phyloP scores from a whole-genome alignment of 768 basidiomycete genomes.

The Leccinum variicolor region DNA sequence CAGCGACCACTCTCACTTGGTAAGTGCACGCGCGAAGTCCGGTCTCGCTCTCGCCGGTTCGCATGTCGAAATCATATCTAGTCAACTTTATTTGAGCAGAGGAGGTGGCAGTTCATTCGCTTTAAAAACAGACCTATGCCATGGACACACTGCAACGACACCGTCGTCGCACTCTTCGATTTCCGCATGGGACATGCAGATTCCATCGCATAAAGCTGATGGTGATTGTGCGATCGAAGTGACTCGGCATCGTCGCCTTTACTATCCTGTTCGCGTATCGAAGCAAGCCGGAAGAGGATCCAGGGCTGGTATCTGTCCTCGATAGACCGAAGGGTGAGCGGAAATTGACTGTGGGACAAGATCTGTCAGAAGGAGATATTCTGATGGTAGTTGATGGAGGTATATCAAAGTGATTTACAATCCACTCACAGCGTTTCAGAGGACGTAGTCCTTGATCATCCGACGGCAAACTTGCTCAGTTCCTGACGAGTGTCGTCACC shows the following conservation, averaged over 20 bases:
- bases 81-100: neutral
- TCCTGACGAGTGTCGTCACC: neutral
- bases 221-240: neutral
- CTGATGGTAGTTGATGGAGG: neutral
- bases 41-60: constrained; percentile 59
- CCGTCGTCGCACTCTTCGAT: neutral
- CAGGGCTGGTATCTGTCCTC: neutral
- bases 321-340: neutral
- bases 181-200: neutral
- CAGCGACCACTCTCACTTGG: constrained; percentile 4
- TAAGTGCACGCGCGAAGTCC: constrained; percentile 49
- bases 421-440: neutral
- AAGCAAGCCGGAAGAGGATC: neutral
- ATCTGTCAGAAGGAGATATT: neutral
- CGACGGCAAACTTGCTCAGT: no score
- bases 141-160: constrained; percentile 22
- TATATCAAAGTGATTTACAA: neutral
- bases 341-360: neutral
- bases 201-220: neutral
- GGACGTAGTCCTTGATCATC: no score
- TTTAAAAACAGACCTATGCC: constrained; percentile 53
- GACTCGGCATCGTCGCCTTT: neutral
- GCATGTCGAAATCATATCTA: constrained; percentile 52
- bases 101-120: neutral
- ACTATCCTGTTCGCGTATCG: neutral